Percentiles rank a stretch among this genome's conserved stretches.
Evolutionary conservation across 306 rosid species (phyloP).

Genomic region (Castanea crenata): DNA sequence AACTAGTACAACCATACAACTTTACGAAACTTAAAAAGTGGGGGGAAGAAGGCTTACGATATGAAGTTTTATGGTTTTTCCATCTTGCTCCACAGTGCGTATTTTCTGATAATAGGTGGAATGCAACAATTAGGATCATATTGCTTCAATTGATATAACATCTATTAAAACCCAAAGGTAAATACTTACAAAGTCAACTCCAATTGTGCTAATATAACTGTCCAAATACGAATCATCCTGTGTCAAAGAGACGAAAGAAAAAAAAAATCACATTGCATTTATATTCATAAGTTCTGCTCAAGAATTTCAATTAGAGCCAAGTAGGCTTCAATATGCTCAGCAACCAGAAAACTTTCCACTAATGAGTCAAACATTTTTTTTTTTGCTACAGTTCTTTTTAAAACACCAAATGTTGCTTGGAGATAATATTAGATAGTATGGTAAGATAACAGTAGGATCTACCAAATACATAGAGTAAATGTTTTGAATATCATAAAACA

Average conservation of each 20-base stretch:
- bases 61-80: slow-evolving; percentile 56
- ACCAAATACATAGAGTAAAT: too few relatives aligned
- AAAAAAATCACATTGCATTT: neutral
- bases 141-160: neutral
- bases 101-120: slow-evolving; percentile 34
- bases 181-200: slow-evolving; percentile 56
- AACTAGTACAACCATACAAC: neutral
- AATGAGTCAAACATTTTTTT: too few relatives aligned
- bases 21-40: neutral
- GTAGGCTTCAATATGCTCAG: neutral
- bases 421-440: too few relatives aligned
- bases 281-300: neutral
- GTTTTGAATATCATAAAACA: too few relatives aligned
- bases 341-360: neutral
- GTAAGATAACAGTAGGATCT: too few relatives aligned
- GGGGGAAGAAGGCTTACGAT: slow-evolving; percentile 29
- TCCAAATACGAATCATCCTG: slow-evolving; percentile 59
- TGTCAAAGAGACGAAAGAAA: neutral
- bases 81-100: slow-evolving; percentile 59
- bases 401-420: too few relatives aligned
- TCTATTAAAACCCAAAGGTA: neutral
- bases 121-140: neutral
- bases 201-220: slow-evolving; percentile 58
- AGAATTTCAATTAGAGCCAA: neutral
- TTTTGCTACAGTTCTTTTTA: too few relatives aligned